phyloP scores from a whole-genome alignment of 2,329 filamentous ascomycete species.

The Exophiala aquamarina region DNA sequence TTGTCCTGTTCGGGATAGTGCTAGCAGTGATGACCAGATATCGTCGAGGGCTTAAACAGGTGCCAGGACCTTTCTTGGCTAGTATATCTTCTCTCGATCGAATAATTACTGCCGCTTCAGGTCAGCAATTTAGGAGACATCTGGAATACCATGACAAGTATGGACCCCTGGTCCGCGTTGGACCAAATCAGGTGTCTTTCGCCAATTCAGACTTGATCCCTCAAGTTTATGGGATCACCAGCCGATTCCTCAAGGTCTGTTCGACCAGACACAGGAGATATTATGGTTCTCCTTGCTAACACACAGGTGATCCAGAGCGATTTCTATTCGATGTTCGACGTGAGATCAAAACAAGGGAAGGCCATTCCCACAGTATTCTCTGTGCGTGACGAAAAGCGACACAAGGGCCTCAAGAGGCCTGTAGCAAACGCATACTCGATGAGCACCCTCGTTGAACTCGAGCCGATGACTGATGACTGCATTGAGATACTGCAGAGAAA shows the following conservation, averaged over 20 bases:
- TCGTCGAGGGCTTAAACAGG: slow-evolving; percentile 11
- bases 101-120: slow-evolving; percentile 27
- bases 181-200: slow-evolving; percentile 34
- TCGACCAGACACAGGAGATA: background rate
- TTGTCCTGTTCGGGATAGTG: too few relatives aligned
- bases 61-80: slow-evolving; percentile 33
- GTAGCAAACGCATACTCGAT: slow-evolving; percentile 42
- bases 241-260: slow-evolving; percentile 23
- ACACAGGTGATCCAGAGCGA: slow-evolving; percentile 10
- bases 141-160: slow-evolving; percentile 30
- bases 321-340: slow-evolving; percentile 21
- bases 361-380: slow-evolving; percentile 38
- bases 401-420: slow-evolving; percentile 40
- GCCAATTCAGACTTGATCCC: slow-evolving; percentile 19
- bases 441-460: slow-evolving; percentile 41
- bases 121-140: slow-evolving; percentile 27
- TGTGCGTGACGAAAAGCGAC: slow-evolving; percentile 40
- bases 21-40: slow-evolving; percentile 1
- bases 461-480: slow-evolving; percentile 36
- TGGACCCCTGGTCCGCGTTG: slow-evolving; percentile 31
- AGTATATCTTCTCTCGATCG: slow-evolving; percentile 30
- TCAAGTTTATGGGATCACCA: slow-evolving; percentile 24
- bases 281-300: background rate
- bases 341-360: slow-evolving; percentile 24
- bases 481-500: slow-evolving; percentile 17